Evolutionary conservation across 495 filamentous ascomycete genomes (phyloP).

Genomic region (Penicillium paxilli): DNA sequence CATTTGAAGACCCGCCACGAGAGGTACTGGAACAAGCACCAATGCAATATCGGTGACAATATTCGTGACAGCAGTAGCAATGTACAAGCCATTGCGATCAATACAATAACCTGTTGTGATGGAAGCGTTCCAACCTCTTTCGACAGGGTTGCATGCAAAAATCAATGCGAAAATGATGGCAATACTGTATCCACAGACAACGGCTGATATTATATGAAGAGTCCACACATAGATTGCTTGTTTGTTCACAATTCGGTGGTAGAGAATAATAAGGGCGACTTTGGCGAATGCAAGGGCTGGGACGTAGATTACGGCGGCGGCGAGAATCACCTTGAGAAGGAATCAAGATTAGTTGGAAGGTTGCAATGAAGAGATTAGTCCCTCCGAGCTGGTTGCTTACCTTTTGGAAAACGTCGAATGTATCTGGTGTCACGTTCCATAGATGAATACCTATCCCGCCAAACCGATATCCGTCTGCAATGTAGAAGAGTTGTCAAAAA

Average conservation of each 20-base stretch:
- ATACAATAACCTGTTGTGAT: slow-evolving; percentile 32
- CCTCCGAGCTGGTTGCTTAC: slow-evolving; percentile 2
- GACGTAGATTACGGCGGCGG: slow-evolving; percentile 28
- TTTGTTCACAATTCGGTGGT: slow-evolving; percentile 26
- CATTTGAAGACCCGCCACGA: slow-evolving; percentile 24
- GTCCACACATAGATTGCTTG: slow-evolving; percentile 12
- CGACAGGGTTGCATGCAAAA: slow-evolving; percentile 40
- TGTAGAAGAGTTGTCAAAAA: not conserved
- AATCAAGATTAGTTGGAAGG: not conserved
- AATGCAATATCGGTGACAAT: slow-evolving; percentile 39
- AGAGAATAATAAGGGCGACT: slow-evolving; percentile 29
- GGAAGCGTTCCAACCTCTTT: slow-evolving; percentile 31
- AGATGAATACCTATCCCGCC: slow-evolving; percentile 17
- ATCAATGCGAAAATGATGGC: slow-evolving; percentile 32
- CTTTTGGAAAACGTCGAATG: slow-evolving; percentile 12
- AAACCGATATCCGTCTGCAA: slow-evolving; percentile 8
- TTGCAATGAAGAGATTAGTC: not conserved
- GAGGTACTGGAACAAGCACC: slow-evolving; percentile 33
- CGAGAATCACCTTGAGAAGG: slow-evolving; percentile 19
- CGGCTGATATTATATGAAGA: slow-evolving; percentile 14
- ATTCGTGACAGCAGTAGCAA: slow-evolving; percentile 40
- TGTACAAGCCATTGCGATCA: slow-evolving; percentile 28
- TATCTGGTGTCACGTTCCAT: slow-evolving; percentile 12
- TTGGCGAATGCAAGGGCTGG: slow-evolving; percentile 38
- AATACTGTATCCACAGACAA: slow-evolving; percentile 32